Conservation (phyloP, 2,329 filamentous ascomycete species). For the Alternaria sp. region DNA sequence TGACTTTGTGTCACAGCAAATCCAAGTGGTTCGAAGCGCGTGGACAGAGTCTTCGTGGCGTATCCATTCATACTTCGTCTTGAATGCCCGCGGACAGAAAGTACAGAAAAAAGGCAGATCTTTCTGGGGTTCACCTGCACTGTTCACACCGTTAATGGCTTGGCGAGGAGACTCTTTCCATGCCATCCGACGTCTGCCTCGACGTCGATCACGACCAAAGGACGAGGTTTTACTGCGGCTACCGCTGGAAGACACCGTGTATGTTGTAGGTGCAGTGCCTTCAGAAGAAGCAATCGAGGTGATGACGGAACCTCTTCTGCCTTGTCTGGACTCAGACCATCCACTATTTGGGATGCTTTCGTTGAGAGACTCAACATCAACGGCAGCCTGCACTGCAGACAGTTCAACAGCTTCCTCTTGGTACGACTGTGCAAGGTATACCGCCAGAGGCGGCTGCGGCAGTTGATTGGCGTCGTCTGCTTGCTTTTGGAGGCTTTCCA, state of each 20-base stretch:
- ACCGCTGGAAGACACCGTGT: slow-evolving; percentile 39
- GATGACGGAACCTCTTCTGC: slow-evolving; percentile 35
- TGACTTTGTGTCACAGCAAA: slow-evolving; percentile 41
- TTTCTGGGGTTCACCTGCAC: slow-evolving; percentile 35
- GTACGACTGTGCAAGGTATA: slow-evolving; percentile 45
- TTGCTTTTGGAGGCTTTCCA: slow-evolving; percentile 37
- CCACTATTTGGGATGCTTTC: slow-evolving; percentile 29
- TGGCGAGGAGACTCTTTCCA: slow-evolving; percentile 42
- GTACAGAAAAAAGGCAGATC: slow-evolving; percentile 47
- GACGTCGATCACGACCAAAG: slow-evolving; percentile 42
- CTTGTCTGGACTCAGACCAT: slow-evolving; percentile 31
- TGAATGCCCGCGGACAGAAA: slow-evolving; percentile 45
- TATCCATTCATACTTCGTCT: slow-evolving; percentile 48
- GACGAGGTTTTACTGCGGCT: slow-evolving; percentile 44
- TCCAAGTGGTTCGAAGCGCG: slow-evolving; percentile 47
- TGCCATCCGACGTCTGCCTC: slow-evolving; percentile 43
- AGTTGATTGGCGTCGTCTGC: slow-evolving; percentile 21
- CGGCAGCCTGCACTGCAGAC: slow-evolving; percentile 39
- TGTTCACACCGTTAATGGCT: slow-evolving; percentile 39
- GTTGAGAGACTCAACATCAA: slow-evolving; percentile 30
- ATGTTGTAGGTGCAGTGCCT: slow-evolving; percentile 40
- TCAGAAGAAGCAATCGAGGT: slow-evolving; percentile 42
- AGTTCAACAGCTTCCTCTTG: slow-evolving; percentile 39
- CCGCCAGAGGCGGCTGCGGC: slow-evolving; percentile 40
- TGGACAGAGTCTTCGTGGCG: slow-evolving; percentile 47